These are phyloP conservation scores for Saturnispora hagleri DNA, from an alignment of 805 yeast species.

Conservation along the genomic window DNA sequence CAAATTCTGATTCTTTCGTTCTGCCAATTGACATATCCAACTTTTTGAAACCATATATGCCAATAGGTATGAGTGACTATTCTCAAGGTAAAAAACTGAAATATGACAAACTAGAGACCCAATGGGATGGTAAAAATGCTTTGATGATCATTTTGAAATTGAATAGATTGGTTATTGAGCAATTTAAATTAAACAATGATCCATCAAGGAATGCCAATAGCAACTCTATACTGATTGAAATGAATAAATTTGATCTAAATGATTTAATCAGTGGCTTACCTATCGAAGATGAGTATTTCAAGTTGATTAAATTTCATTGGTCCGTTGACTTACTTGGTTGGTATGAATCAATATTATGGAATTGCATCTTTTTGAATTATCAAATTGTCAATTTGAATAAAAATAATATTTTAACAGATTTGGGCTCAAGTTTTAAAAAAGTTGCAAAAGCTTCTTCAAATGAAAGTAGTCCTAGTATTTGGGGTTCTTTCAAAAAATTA, in stretches of 20 bases:
- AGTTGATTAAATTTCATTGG: conserved; percentile 53
- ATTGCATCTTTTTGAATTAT: conserved; percentile 37
- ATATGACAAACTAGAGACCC: conserved; percentile 38
- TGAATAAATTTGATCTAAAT: conserved; percentile 30
- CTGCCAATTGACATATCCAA: conserved; percentile 28
- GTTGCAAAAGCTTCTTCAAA: conserved; percentile 16
- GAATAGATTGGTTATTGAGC: conserved; percentile 2
- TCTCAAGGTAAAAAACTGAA: conserved; percentile 46
- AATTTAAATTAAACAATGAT: conserved; percentile 13
- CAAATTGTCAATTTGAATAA: conserved; percentile 25
- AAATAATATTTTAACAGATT: conserved; percentile 26
- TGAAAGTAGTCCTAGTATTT: conserved; percentile 17
- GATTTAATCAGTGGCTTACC: conserved; percentile 10
- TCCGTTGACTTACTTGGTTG: conserved; percentile 57
- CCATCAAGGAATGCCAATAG: conserved; percentile 13
- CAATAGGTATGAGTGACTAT: conserved; percentile 51
- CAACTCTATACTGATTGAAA: conserved; percentile 28
- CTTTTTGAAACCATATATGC: conserved; percentile 37
- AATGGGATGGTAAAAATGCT: conserved; percentile 53
- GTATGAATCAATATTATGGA: conserved; percentile 64
- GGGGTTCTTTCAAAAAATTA: conserved; percentile 24
- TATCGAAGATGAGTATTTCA: conserved; percentile 34
- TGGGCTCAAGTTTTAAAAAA: conserved; percentile 28
- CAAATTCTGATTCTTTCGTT: neutral
- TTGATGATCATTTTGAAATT: conserved; percentile 5